Percentiles rank a stretch among this genome's conserved stretches.
phyloP scores from a whole-genome alignment of 2,329 filamentous ascomycete genomes.

The Tolypocladium album region DNA sequence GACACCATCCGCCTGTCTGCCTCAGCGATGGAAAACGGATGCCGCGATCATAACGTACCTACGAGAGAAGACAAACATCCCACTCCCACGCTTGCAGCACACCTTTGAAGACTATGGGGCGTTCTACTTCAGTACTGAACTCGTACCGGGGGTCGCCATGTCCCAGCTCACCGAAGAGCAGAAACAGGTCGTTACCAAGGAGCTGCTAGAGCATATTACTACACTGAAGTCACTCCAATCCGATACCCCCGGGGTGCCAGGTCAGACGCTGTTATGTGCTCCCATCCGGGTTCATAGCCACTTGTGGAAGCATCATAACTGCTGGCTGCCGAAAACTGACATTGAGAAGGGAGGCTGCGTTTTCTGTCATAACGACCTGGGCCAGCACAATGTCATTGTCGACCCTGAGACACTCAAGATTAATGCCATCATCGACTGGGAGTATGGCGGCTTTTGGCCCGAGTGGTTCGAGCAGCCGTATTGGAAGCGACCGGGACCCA shows the following conservation, averaged over 20 bases:
- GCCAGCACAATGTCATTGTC: constrained; percentile 6
- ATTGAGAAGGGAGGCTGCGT: constrained; percentile 4
- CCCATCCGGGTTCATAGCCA: constrained; percentile 1
- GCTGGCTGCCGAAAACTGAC: neutral
- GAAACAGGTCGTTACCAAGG: neutral
- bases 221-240: constrained; percentile 1
- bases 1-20: neutral
- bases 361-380: constrained; percentile 7
- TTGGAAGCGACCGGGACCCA: constrained; percentile 7
- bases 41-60: constrained; percentile 3
- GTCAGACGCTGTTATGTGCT: constrained; percentile 3
- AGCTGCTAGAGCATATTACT: neutral
- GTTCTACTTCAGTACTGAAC: constrained; percentile 1
- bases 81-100: constrained; percentile 1
- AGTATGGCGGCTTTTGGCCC: constrained; percentile 16
- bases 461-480: constrained; percentile 9
- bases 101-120: constrained; percentile 5
- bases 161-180: neutral
- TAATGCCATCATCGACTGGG: constrained; percentile 1
- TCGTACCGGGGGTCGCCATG: constrained; percentile 2
- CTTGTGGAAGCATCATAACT: constrained; percentile 4
- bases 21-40: constrained; percentile 4
- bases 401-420: constrained; percentile 6
- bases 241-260: constrained; percentile 5
- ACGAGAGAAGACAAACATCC: constrained; percentile 3